These are phyloP conservation scores for Entonaema liquescens DNA, from an alignment of 495 filamentous ascomycete genomes.

Conservation along the genomic window DNA sequence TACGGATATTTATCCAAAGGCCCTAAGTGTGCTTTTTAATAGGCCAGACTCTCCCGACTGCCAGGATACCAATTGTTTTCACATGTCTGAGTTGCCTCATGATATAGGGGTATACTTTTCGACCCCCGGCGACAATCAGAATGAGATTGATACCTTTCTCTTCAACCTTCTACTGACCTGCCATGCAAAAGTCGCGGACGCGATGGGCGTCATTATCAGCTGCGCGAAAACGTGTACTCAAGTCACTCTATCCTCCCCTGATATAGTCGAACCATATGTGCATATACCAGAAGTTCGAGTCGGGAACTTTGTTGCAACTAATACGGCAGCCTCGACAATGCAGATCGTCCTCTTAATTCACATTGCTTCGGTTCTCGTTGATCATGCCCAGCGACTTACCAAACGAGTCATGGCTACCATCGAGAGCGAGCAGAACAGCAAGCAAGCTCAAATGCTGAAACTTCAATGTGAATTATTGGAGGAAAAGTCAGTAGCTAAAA, in stretches of 20 bases:
- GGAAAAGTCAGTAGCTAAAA: constrained; percentile 27
- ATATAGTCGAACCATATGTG: constrained; percentile 27
- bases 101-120: constrained; percentile 24
- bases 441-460: constrained; percentile 24
- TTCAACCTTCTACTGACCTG: constrained; percentile 47
- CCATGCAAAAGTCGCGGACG: constrained; percentile 46
- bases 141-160: constrained; percentile 43
- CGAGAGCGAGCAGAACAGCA: constrained; percentile 8
- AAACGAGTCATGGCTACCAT: constrained; percentile 2
- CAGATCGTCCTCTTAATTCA: constrained; percentile 45
- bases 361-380: constrained; percentile 35
- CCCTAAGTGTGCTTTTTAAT: constrained; percentile 32
- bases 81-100: constrained; percentile 17
- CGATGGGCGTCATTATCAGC: constrained; percentile 31
- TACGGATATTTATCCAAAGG: constrained; percentile 45
- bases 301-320: constrained; percentile 45
- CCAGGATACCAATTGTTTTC: constrained; percentile 33
- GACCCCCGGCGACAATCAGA: constrained; percentile 3
- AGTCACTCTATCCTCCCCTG: constrained; percentile 28
- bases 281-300: constrained; percentile 45
- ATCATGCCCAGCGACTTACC: constrained; percentile 26
- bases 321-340: constrained; percentile 43
- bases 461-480: constrained; percentile 45
- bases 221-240: constrained; percentile 41
- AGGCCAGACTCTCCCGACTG: constrained; percentile 18